Evolutionary conservation across 139 green algal genomes (phyloP).

Genomic region (Eudorina sp.): DNA sequence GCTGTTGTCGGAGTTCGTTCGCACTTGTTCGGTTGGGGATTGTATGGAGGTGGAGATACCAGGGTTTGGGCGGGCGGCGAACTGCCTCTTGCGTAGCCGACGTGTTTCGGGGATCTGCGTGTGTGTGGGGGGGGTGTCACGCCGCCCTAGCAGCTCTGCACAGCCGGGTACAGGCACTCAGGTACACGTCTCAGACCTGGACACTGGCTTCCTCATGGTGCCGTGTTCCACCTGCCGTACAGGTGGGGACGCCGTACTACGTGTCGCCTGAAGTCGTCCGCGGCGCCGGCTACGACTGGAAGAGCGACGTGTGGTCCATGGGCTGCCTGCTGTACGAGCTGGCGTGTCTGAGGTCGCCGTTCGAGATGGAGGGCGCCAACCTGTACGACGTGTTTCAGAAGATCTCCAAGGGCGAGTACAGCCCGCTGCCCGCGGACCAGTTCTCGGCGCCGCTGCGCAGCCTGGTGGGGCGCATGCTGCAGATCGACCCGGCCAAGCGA

Average conservation of each 20-base stretch:
- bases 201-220: too few species aligned
- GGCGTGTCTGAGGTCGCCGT: slow-evolving; percentile 65
- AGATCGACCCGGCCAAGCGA: slow-evolving; percentile 57
- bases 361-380: slow-evolving; percentile 75
- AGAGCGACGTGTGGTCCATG: slow-evolving; percentile 73
- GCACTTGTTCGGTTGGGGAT: too few species aligned
- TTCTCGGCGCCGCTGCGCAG: slow-evolving; percentile 61
- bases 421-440: slow-evolving; percentile 60
- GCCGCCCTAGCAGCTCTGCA: too few species aligned
- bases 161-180: too few species aligned
- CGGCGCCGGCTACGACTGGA: slow-evolving; percentile 74
- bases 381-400: slow-evolving; percentile 73
- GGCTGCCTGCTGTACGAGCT: slow-evolving; percentile 78
- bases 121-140: too few species aligned
- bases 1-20: too few species aligned
- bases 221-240: slow-evolving; percentile 22
- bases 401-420: slow-evolving; percentile 70
- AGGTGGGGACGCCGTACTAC: slow-evolving; percentile 78
- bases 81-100: too few species aligned
- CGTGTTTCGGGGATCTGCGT: too few species aligned
- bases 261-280: slow-evolving; percentile 72
- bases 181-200: too few species aligned
- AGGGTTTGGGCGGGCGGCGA: too few species aligned
- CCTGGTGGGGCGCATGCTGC: slow-evolving; percentile 63
- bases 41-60: too few species aligned